These are phyloP conservation scores for Rickenella mellea DNA, from an alignment of 768 basidiomycete genomes.

Conservation along the genomic window DNA sequence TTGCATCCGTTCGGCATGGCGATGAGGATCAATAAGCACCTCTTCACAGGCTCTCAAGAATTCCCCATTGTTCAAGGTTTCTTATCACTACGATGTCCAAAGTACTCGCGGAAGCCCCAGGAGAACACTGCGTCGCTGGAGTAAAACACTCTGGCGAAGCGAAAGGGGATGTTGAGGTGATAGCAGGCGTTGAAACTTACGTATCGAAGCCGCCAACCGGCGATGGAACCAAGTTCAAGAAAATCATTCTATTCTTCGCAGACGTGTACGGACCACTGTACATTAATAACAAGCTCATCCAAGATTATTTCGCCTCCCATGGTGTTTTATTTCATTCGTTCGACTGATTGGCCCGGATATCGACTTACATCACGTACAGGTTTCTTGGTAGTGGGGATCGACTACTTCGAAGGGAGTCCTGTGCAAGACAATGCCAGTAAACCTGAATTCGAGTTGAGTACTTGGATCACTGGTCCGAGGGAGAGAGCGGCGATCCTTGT, in stretches of 20 bases:
- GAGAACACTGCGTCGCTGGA: conserved; percentile 43
- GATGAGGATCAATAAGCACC: too few species aligned
- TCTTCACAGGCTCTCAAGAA: too few species aligned
- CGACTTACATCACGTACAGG: conserved; percentile 11
- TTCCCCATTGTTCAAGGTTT: too few species aligned
- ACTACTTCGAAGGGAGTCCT: conserved; percentile 57
- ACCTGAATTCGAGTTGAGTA: conserved; percentile 24
- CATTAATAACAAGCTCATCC: conserved; percentile 47
- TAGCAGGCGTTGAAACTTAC: conserved; percentile 43
- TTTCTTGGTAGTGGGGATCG: conserved; percentile 47
- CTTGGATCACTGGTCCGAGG: conserved; percentile 31
- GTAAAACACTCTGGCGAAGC: conserved; percentile 45
- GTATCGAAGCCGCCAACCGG: conserved; percentile 34
- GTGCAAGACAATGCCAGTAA: conserved; percentile 30
- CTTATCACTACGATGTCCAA: not conserved
- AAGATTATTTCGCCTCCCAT: conserved; percentile 54
- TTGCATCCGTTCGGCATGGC: too few species aligned
- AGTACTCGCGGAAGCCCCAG: conserved; percentile 30
- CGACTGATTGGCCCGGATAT: not conserved
- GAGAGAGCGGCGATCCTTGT: conserved; percentile 27
- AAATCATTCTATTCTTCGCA: conserved; percentile 46
- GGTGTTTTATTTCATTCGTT: conserved; percentile 25
- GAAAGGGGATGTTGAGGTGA: conserved; percentile 27
- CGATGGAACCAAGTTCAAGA: conserved; percentile 18
- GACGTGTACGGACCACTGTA: conserved; percentile 55